phyloP scores from a whole-genome alignment of 2,329 filamentous ascomycete species.

The Sarocladium kiliense region DNA sequence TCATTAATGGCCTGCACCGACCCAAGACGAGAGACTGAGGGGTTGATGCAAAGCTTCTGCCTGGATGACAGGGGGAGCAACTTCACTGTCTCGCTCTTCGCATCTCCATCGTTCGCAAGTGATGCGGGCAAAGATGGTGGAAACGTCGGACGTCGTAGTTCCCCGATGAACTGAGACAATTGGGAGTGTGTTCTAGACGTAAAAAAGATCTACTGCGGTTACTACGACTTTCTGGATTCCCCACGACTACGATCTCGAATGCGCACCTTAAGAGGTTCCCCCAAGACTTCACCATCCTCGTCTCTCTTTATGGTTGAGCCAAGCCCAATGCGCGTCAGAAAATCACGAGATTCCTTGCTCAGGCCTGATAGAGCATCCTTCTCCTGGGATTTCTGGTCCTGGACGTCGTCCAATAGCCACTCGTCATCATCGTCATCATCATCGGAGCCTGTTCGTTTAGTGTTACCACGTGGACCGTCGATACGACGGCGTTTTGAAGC shows the following conservation, averaged over 20 bases:
- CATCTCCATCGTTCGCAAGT: constrained; percentile 21
- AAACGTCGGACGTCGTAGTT: constrained; percentile 72
- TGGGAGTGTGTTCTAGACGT: constrained; percentile 93
- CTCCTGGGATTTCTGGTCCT: constrained; percentile 37
- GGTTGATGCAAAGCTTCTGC: constrained; percentile 87
- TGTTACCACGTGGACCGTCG: constrained; percentile 24
- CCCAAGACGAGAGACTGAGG: constrained; percentile 66
- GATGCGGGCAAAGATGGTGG: constrained; percentile 61
- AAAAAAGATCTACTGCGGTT: constrained; percentile 65
- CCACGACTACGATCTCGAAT: constrained; percentile 8
- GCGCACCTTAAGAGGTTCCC: constrained; percentile 64
- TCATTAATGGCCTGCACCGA: constrained; percentile 85
- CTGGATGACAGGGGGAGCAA: constrained; percentile 80
- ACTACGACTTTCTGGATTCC: constrained; percentile 18
- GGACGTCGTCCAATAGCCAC: constrained; percentile 69
- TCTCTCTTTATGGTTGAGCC: constrained; percentile 18
- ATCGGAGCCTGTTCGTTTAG: constrained; percentile 13
- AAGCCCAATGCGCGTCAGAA: constrained; percentile 63
- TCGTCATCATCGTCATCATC: constrained; percentile 59
- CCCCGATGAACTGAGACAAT: constrained; percentile 78
- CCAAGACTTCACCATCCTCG: constrained; percentile 39
- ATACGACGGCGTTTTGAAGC: constrained; percentile 40
- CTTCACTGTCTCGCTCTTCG: constrained; percentile 51
- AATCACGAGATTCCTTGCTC: constrained; percentile 68
- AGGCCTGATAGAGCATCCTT: constrained; percentile 47